A percentile compares a stretch with the other conserved stretches of the same genome.
Evolutionary conservation across 169 alveolate species (phyloP).

Genomic region (Plasmodium gaboni): DNA sequence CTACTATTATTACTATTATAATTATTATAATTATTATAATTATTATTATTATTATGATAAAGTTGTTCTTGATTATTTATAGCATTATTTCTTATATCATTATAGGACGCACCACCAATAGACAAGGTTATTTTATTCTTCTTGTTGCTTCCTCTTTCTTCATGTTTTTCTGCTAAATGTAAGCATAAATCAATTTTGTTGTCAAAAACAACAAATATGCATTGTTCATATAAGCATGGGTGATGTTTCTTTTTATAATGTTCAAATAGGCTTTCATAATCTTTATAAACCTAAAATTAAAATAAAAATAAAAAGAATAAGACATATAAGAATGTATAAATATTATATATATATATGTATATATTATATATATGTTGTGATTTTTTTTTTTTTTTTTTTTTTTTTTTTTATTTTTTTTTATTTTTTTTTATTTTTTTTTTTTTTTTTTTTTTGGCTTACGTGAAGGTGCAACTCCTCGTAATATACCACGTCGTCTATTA

Average conservation of each 20-base stretch:
- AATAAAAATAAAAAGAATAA: too few relatives aligned
- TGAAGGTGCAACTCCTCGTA: constrained; percentile 65
- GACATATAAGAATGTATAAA: neutral
- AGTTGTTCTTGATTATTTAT: neutral
- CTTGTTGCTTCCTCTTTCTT: constrained; percentile 56
- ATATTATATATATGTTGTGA: too few relatives aligned
- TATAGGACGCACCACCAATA: constrained; percentile 69
- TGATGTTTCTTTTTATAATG: constrained; percentile 80
- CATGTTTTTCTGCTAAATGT: constrained; percentile 79
- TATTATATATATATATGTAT: neutral
- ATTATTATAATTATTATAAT: neutral
- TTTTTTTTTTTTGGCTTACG: constrained; percentile 17
- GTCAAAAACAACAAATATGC: constrained; percentile 82
- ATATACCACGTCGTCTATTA: constrained; percentile 39
- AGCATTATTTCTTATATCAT: constrained; percentile 43
- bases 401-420: too few relatives aligned
- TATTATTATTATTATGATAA: neutral
- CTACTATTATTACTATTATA: neutral
- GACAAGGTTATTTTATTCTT: constrained; percentile 55
- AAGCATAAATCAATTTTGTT: constrained; percentile 78
- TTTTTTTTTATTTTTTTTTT: constrained; percentile 1
- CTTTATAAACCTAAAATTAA: constrained; percentile 76
- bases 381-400: too few relatives aligned
- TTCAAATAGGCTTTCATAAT: constrained; percentile 73
- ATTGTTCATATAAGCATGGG: constrained; percentile 82